phyloP scores from a whole-genome alignment of 139 green algal species.

The Coelastrella sp. region DNA sequence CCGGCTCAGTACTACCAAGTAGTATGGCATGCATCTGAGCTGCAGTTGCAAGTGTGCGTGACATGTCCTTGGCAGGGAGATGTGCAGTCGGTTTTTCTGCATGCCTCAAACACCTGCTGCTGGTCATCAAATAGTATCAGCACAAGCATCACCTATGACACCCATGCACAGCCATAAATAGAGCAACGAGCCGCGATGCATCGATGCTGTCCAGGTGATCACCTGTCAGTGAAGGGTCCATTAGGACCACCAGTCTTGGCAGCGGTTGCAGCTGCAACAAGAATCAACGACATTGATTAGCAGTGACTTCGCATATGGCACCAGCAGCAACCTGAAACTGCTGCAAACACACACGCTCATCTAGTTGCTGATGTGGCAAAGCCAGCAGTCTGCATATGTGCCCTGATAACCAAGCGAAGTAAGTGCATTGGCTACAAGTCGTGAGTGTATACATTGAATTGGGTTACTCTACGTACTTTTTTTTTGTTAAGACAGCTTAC shows the following conservation, averaged over 20 bases:
- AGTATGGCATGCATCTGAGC: too few species aligned
- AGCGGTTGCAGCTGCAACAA: slow-evolving; percentile 30
- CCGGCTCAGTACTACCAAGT: too few species aligned
- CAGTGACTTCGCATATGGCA: not conserved
- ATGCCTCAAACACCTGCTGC: too few species aligned
- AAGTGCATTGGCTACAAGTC: too few species aligned
- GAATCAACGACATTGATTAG: too few species aligned
- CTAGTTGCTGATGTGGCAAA: not conserved
- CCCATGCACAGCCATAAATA: not conserved
- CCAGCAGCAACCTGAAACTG: not conserved
- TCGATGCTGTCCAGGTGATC: not conserved
- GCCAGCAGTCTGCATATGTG: not conserved
- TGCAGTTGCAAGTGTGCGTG: too few species aligned
- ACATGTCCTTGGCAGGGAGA: too few species aligned
- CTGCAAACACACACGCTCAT: not conserved
- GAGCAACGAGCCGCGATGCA: not conserved
- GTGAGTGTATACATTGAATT: too few species aligned
- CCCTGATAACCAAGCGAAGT: not conserved
- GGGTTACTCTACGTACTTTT: too few species aligned
- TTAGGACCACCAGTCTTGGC: slow-evolving; percentile 40
- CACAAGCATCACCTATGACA: not conserved
- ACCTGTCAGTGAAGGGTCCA: slow-evolving; percentile 35
- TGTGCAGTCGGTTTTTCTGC: too few species aligned
- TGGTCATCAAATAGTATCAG: not conserved
- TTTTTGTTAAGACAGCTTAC: not conserved